Evolutionary conservation across 441 rosid genomes (phyloP), one percentile per base, ranked within the genome.

Genomic region (Iberis amara): DNA sequence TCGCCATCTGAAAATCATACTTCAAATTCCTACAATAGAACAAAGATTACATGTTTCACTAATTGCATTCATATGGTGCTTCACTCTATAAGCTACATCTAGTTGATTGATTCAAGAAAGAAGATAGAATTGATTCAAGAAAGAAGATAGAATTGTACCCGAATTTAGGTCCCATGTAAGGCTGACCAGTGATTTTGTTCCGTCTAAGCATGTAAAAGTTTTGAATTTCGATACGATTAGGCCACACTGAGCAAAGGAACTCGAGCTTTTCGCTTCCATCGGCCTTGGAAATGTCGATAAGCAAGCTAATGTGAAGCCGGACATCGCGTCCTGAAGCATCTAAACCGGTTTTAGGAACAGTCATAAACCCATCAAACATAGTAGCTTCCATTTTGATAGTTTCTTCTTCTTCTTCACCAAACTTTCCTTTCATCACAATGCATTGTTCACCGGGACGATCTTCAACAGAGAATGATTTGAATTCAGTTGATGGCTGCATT

Each of bases 171-270:
- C 89, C 92, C 72, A 74, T 49, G 66, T 74, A 81, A 40, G 81
- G 82, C 52, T 62, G 72, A 4, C 57, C 33, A 11, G 31, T 61
- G 66, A 47, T 28, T 47, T 65, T 56, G 57, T 66, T 73, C 4
- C 65, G 69, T 43, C 40, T 28, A 32, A 73, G 66, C 67, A 64
- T 49, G 70, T 76, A 78, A 57, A 79, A 66, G 50, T 75, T 74
- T 59, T 60, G 84, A 65, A 84, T 70, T 68, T 79, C 81, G 28
- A 82, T 55, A 54, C 74, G 63, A 64, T 77, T 78, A 23, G 90
- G 90, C 94, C 94, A 82, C 0, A 83, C 85, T 0, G 90, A 79
- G 67, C 94, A 87, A 13, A 73, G 47, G 5, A 85, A 74, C 66
- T 79, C 80, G 35, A 79, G 31, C 2, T 52, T 70, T 33, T 68